Conservation (phyloP, 345 rosid genomes). For the Odontarrhena argentea region DNA sequence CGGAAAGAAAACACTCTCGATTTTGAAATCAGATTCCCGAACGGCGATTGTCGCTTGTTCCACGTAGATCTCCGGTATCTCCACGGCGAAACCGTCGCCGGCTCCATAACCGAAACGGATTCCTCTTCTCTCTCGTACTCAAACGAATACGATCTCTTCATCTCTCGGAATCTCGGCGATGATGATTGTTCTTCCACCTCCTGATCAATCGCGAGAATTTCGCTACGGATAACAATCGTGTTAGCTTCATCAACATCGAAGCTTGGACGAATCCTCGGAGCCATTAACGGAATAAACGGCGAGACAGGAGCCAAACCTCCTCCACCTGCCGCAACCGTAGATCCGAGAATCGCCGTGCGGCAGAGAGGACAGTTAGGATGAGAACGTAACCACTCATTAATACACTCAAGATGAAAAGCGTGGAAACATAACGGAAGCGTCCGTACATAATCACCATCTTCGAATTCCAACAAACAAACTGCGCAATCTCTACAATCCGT, state of each 20-base stretch:
- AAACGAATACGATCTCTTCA: slow-evolving; percentile 84
- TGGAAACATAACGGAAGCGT: slow-evolving; percentile 84
- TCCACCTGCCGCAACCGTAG: slow-evolving; percentile 38
- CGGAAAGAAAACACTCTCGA: slow-evolving; percentile 80
- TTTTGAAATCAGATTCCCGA: slow-evolving; percentile 67
- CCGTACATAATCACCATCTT: slow-evolving; percentile 75
- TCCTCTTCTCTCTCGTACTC: slow-evolving; percentile 74
- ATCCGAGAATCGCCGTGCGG: slow-evolving; percentile 68
- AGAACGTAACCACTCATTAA: slow-evolving; percentile 85
- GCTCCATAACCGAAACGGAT: slow-evolving; percentile 61
- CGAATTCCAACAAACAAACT: slow-evolving; percentile 87
- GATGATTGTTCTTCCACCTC: slow-evolving; percentile 57
- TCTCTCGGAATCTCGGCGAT: slow-evolving; percentile 48
- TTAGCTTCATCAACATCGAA: slow-evolving; percentile 55
- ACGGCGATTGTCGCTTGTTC: slow-evolving; percentile 86
- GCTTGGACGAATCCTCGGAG: slow-evolving; percentile 83
- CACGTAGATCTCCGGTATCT: slow-evolving; percentile 71
- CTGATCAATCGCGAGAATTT: slow-evolving; percentile 17
- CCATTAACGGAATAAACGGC: slow-evolving; percentile 85
- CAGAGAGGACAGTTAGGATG: slow-evolving; percentile 95
- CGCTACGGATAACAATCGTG: slow-evolving; percentile 38
- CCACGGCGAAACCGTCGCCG: slow-evolving; percentile 84
- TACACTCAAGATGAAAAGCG: slow-evolving; percentile 92
- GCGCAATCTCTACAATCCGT: slow-evolving; percentile 61
- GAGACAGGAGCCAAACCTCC: slow-evolving; percentile 49